These are phyloP conservation scores for Pyrenophora seminiperda DNA, from an alignment of 2,329 filamentous ascomycete species.

Conservation along the genomic window DNA sequence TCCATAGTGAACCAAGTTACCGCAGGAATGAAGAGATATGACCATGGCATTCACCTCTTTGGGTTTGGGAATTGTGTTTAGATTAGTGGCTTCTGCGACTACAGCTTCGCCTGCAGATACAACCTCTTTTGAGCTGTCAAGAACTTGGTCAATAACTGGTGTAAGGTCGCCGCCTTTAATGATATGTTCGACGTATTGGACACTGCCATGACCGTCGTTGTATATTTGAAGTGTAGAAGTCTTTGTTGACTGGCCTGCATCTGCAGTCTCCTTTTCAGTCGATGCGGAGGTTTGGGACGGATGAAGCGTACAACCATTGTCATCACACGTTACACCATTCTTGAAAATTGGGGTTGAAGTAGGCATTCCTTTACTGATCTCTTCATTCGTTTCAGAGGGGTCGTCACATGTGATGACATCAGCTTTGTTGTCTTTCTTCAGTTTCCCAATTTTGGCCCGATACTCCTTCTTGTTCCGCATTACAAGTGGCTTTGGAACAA, in stretches of 20 bases:
- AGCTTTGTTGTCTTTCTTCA: conserved; percentile 49
- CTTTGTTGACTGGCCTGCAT: conserved; percentile 18
- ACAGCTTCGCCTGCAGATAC: conserved; percentile 28
- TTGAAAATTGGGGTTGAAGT: conserved; percentile 7
- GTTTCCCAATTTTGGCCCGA: conserved; percentile 54
- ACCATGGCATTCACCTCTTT: conserved; percentile 68
- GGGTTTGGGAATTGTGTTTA: conserved; percentile 37
- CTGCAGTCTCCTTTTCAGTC: not conserved
- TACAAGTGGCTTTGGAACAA: conserved; percentile 73
- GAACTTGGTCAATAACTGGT: conserved; percentile 68
- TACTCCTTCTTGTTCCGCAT: conserved; percentile 85
- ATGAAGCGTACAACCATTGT: conserved; percentile 9
- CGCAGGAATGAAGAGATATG: conserved; percentile 94
- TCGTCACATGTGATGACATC: not conserved
- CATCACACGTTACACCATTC: conserved; percentile 10
- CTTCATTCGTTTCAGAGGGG: not conserved
- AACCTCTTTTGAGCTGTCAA: conserved; percentile 50
- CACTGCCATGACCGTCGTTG: conserved; percentile 68
- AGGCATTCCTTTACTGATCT: not conserved
- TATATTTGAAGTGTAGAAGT: conserved; percentile 49
- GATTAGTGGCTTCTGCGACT: conserved; percentile 30
- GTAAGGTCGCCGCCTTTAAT: conserved; percentile 75
- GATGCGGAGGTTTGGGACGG: not conserved
- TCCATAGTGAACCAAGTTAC: conserved; percentile 94
- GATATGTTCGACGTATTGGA: conserved; percentile 77